Percentiles rank a stretch among this genome's conserved stretches.
Evolutionary conservation across 1,284 basidiomycete species (phyloP).

Genomic region (Cronartium ribicola): DNA sequence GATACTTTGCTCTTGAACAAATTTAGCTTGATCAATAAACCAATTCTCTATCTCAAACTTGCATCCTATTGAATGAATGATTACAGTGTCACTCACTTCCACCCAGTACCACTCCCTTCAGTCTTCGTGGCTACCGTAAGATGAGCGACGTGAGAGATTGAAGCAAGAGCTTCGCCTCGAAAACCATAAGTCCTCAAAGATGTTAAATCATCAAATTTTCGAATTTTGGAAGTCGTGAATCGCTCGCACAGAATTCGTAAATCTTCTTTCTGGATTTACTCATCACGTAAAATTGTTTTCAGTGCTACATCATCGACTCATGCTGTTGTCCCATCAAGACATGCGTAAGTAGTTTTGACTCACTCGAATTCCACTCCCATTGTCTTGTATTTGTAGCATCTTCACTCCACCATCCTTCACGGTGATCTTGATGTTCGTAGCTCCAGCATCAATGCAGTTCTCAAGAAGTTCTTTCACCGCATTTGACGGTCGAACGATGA

Average conservation of each 20-base stretch:
- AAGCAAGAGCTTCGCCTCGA: conserved; percentile 92
- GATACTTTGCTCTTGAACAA: conserved; percentile 27
- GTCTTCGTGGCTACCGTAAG: conserved; percentile 86
- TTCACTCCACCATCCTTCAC: conserved; percentile 96
- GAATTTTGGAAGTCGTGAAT: conserved; percentile 92
- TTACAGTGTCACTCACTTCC: conserved; percentile 64
- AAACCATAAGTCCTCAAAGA: conserved; percentile 91
- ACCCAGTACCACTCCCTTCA: conserved; percentile 70
- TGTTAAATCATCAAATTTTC: conserved; percentile 78
- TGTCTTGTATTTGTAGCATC: conserved; percentile 91
- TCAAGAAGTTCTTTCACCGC: conserved; percentile 95
- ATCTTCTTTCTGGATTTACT: conserved; percentile 60
- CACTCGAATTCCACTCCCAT: conserved; percentile 87
- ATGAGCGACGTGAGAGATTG: conserved; percentile 89
- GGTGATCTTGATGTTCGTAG: conserved; percentile 78
- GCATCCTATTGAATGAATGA: not conserved
- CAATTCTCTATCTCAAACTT: not conserved
- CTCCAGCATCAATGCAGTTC: conserved; percentile 86
- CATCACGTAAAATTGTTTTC: not conserved
- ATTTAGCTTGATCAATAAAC: not conserved
- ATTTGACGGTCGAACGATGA: conserved; percentile 92
- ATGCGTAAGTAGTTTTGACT: conserved; percentile 45
- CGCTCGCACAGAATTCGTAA: conserved; percentile 86
- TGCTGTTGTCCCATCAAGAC: not conserved
- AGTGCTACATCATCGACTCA: not conserved